Evolutionary conservation across 768 basidiomycete genomes (phyloP).

Genomic region (Lepiota brunneoincarnata): DNA sequence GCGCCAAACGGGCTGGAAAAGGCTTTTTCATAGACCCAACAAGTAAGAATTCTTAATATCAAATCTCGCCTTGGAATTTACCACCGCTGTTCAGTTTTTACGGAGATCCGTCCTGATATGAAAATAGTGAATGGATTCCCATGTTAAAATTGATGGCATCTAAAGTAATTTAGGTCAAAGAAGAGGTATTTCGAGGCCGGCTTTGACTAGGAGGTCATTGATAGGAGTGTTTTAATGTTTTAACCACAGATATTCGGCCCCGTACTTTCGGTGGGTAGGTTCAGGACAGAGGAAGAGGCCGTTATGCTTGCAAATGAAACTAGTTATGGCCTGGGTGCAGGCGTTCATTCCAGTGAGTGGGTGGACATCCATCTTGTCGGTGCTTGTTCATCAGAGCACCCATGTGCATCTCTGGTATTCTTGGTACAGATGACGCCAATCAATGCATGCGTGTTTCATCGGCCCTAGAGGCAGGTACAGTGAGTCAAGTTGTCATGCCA

Average conservation of each 20-base stretch:
- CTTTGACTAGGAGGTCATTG: constrained; percentile 2
- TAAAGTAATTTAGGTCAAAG: constrained; percentile 47
- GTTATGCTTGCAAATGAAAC: constrained; percentile 85
- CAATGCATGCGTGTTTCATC: constrained; percentile 89
- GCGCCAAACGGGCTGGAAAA: constrained; percentile 68
- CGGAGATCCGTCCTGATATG: constrained; percentile 77
- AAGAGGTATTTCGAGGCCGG: constrained; percentile 49
- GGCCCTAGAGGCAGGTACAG: constrained; percentile 86
- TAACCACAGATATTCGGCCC: constrained; percentile 87
- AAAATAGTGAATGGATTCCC: constrained; percentile 60
- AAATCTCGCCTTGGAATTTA: background rate
- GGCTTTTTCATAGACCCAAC: constrained; percentile 93
- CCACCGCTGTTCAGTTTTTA: constrained; percentile 58
- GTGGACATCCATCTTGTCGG: background rate
- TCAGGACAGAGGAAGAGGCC: constrained; percentile 86
- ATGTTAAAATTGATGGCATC: constrained; percentile 2
- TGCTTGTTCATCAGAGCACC: constrained; percentile 2
- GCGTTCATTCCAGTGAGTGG: constrained; percentile 77
- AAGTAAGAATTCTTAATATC: constrained; percentile 42
- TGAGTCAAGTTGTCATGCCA: constrained; percentile 31
- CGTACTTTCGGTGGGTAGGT: constrained; percentile 79
- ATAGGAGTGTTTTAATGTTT: constrained; percentile 12
- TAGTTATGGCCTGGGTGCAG: constrained; percentile 88
- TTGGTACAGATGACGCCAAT: constrained; percentile 62
- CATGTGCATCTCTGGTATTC: constrained; percentile 14